These are phyloP conservation scores for Sanguinoderma infundibulare DNA, from an alignment of 1,284 basidiomycete species.

Conservation along the genomic window DNA sequence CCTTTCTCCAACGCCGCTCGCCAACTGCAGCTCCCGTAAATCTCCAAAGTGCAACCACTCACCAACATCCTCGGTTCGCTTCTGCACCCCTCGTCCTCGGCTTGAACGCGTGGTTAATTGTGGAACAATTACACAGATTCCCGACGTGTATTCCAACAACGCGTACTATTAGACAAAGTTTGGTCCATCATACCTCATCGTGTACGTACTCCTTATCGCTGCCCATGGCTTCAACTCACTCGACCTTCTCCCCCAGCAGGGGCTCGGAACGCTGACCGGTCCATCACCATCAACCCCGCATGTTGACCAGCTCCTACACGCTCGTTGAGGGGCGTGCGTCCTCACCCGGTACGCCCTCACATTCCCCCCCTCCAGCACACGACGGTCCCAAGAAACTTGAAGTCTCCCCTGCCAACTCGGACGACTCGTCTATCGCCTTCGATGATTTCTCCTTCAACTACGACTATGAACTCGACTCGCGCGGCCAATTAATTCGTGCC, in stretches of 20 bases:
- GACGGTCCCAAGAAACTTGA: constrained; percentile 14
- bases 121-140: background rate
- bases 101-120: background rate
- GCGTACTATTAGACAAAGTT: background rate
- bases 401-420: constrained; percentile 27
- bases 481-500: constrained; percentile 62
- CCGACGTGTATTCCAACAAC: background rate
- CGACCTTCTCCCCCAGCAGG: background rate
- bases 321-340: constrained; percentile 17
- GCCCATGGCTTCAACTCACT: background rate
- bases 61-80: background rate
- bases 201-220: constrained; percentile 4
- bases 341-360: constrained; percentile 15
- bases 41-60: background rate
- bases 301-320: constrained; percentile 12
- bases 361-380: constrained; percentile 20
- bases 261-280: background rate
- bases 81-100: background rate
- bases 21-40: background rate
- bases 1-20: background rate
- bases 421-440: constrained; percentile 25
- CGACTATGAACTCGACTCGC: constrained; percentile 62
- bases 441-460: constrained; percentile 74
- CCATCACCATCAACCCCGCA: background rate
- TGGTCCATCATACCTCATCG: background rate